phyloP scores from a whole-genome alignment of 2,329 filamentous ascomycete species.

The Pseudopyrenochaeta lycopersici region DNA sequence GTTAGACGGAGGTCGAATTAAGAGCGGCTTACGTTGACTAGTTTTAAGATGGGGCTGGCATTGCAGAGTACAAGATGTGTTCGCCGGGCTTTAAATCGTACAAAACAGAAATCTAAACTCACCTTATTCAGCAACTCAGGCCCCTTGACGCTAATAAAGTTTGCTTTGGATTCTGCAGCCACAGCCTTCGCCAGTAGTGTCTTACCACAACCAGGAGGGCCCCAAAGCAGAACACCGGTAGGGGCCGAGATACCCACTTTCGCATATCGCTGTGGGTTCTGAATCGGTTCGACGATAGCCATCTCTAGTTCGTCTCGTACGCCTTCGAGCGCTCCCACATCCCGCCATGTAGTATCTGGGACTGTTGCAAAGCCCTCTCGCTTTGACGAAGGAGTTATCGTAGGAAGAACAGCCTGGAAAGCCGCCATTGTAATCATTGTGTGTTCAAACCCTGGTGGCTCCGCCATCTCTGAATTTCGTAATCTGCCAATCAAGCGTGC shows the following conservation, averaged over 20 bases:
- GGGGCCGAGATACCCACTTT: slow-evolving; percentile 81
- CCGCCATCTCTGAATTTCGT: slow-evolving; percentile 56
- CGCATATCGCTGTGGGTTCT: slow-evolving; percentile 78
- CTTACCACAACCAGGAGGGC: slow-evolving; percentile 95
- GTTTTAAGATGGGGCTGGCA: too few relatives aligned
- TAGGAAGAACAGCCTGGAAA: slow-evolving; percentile 77
- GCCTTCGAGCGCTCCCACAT: slow-evolving; percentile 85
- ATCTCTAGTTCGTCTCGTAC: slow-evolving; percentile 83
- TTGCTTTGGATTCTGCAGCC: slow-evolving; percentile 92
- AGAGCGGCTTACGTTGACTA: too few relatives aligned
- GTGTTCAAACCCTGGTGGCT: slow-evolving; percentile 63
- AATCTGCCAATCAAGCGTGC: slow-evolving; percentile 62
- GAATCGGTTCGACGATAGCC: slow-evolving; percentile 91
- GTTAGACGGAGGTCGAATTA: slow-evolving; percentile 6
- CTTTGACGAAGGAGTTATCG: slow-evolving; percentile 81
- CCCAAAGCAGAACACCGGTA: slow-evolving; percentile 92
- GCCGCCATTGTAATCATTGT: slow-evolving; percentile 70
- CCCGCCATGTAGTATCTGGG: slow-evolving; percentile 89
- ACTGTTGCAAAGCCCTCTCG: slow-evolving; percentile 95
- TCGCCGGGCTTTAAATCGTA: too few relatives aligned
- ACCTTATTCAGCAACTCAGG: slow-evolving; percentile 93
- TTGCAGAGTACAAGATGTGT: not conserved
- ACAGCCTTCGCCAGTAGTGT: slow-evolving; percentile 96
- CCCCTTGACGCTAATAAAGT: slow-evolving; percentile 98
- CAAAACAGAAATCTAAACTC: too few relatives aligned